phyloP scores from a whole-genome alignment of 2,329 filamentous ascomycete species.

The Diatrype stigma region DNA sequence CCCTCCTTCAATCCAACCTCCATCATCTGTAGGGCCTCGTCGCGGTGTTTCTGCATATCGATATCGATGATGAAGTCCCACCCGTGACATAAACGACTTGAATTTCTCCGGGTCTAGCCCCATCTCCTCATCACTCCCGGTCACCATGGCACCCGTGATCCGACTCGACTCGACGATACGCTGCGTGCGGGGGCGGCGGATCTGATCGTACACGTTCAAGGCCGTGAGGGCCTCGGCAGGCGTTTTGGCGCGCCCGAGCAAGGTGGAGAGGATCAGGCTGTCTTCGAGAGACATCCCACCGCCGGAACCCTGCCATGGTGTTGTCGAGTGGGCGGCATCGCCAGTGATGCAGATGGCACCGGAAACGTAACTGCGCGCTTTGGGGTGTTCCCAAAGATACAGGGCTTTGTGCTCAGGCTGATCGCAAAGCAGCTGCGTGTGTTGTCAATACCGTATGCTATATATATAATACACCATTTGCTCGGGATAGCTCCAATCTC shows the following conservation, averaged over 20 bases:
- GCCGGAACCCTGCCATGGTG: constrained; percentile 18
- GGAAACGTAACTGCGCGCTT: constrained; percentile 13
- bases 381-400: constrained; percentile 22
- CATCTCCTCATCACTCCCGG: constrained; percentile 5
- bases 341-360: constrained; percentile 15
- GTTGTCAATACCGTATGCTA: background rate
- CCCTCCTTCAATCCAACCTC: constrained; percentile 6
- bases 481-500: too few species aligned
- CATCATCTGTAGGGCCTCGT: constrained; percentile 14
- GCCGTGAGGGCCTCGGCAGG: constrained; percentile 10
- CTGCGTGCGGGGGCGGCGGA: constrained; percentile 17
- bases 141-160: constrained; percentile 12
- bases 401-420: constrained; percentile 13
- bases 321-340: constrained; percentile 15
- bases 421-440: constrained; percentile 16
- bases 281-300: constrained; percentile 22
- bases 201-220: constrained; percentile 14
- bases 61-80: constrained; percentile 20
- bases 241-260: constrained; percentile 12
- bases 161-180: constrained; percentile 19
- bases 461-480: background rate
- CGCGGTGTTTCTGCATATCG: constrained; percentile 15
- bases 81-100: background rate
- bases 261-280: constrained; percentile 14
- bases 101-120: background rate